phyloP scores from a whole-genome alignment of 108 stramenopile genomes.

The Skeletonema menzelii region DNA sequence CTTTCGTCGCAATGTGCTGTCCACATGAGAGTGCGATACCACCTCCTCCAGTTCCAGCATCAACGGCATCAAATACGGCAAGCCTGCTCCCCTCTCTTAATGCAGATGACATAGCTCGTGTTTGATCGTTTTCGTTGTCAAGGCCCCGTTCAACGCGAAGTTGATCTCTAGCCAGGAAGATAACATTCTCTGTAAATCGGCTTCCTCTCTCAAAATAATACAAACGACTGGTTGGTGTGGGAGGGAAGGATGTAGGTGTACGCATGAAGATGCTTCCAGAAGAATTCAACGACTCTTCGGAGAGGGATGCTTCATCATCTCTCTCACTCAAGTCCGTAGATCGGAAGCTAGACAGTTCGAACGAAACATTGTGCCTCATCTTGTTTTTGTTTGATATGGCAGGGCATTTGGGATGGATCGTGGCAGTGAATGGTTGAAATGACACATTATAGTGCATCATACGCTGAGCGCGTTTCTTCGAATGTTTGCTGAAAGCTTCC shows the following conservation, averaged over 20 bases:
- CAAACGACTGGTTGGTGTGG: conserved; percentile 87
- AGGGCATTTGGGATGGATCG: conserved; percentile 54
- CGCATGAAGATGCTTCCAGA: conserved; percentile 87
- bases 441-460: conserved; percentile 91
- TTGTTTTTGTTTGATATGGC: conserved; percentile 5
- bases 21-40: conserved; percentile 85
- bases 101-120: conserved; percentile 83
- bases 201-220: conserved; percentile 83
- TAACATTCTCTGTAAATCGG: conserved; percentile 90
- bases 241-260: conserved; percentile 96
- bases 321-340: neutral
- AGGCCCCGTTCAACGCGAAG: conserved; percentile 84
- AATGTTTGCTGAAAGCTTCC: conserved; percentile 53
- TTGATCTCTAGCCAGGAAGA: conserved; percentile 95
- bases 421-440: conserved; percentile 85
- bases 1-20: conserved; percentile 91
- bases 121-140: conserved; percentile 77
- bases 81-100: conserved; percentile 76
- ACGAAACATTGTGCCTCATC: conserved; percentile 35
- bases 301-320: conserved; percentile 44
- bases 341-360: conserved; percentile 13
- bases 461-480: conserved; percentile 73
- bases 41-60: conserved; percentile 57
- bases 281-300: conserved; percentile 49
- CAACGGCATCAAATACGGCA: conserved; percentile 89